Evolutionary conservation across 495 filamentous ascomycete species (phyloP).

Genomic region (Podospora pseudopauciseta): DNA sequence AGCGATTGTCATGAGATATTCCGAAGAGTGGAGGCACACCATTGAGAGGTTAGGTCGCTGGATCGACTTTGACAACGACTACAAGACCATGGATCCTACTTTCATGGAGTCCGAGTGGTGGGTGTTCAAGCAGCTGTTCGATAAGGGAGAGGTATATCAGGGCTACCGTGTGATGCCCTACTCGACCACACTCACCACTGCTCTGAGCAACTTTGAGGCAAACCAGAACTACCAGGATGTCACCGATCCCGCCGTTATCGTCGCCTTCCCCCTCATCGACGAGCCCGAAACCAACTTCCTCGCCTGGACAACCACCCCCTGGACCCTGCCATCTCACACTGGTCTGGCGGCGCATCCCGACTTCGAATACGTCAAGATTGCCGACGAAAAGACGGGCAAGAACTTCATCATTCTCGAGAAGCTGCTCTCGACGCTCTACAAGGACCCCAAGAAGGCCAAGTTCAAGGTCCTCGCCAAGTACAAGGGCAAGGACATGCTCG

Average conservation of each 20-base stretch:
- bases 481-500: slow-evolving; percentile 82
- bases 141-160: slow-evolving; percentile 84
- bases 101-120: slow-evolving; percentile 98
- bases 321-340: slow-evolving; percentile 86
- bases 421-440: slow-evolving; percentile 81
- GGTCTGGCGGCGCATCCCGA: slow-evolving; percentile 80
- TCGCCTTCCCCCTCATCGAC: slow-evolving; percentile 76
- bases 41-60: slow-evolving; percentile 90
- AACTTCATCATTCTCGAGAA: slow-evolving; percentile 87
- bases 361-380: slow-evolving; percentile 91
- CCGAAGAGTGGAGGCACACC: slow-evolving; percentile 83
- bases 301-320: slow-evolving; percentile 95
- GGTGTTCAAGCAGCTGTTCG: slow-evolving; percentile 90
- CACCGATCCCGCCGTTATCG: slow-evolving; percentile 87
- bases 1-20: slow-evolving; percentile 91
- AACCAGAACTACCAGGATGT: slow-evolving; percentile 94
- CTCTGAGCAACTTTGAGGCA: slow-evolving; percentile 90
- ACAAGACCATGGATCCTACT: slow-evolving; percentile 93
- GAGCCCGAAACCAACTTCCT: slow-evolving; percentile 74
- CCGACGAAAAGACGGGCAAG: slow-evolving; percentile 74
- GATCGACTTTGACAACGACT: slow-evolving; percentile 98
- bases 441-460: slow-evolving; percentile 96
- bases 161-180: slow-evolving; percentile 93
- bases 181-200: slow-evolving; percentile 85
- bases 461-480: slow-evolving; percentile 80